phyloP scores from a whole-genome alignment of 192 early-diverging fungal species.

The Rhizophagus prolifer region DNA sequence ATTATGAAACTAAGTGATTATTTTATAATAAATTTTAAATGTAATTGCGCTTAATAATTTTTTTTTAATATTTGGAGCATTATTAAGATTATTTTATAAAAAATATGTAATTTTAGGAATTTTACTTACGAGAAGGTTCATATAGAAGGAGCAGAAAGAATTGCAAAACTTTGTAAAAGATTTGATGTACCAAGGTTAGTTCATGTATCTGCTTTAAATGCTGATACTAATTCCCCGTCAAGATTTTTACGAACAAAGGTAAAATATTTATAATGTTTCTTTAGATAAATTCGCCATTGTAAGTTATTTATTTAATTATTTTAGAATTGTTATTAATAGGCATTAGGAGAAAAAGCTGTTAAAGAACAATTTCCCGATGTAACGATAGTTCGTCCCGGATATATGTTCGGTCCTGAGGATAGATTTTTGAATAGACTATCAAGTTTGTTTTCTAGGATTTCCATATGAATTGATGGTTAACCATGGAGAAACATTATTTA shows the following conservation, averaged over 20 bases:
- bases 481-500: conserved; percentile 61
- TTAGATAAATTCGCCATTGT: background rate
- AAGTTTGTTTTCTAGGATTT: conserved; percentile 47
- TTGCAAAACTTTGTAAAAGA: conserved; percentile 80
- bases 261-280: conserved; percentile 9
- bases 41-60: background rate
- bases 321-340: conserved; percentile 44
- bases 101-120: conserved; percentile 60
- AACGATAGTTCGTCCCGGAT: conserved; percentile 89
- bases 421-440: conserved; percentile 89
- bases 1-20: conserved; percentile 84
- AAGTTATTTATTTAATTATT: background rate
- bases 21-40: conserved; percentile 9
- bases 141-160: conserved; percentile 73
- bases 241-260: conserved; percentile 85
- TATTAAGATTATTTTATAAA: background rate
- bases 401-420: conserved; percentile 91
- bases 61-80: background rate
- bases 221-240: conserved; percentile 70
- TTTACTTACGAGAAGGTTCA: conserved; percentile 85
- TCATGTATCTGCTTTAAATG: conserved; percentile 88
- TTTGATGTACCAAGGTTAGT: conserved; percentile 82
- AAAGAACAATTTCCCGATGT: conserved; percentile 87
- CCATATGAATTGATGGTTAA: conserved; percentile 65
- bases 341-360: conserved; percentile 87